Conservation (phyloP, 345 rosid species). For the Salix arbutifolia region DNA sequence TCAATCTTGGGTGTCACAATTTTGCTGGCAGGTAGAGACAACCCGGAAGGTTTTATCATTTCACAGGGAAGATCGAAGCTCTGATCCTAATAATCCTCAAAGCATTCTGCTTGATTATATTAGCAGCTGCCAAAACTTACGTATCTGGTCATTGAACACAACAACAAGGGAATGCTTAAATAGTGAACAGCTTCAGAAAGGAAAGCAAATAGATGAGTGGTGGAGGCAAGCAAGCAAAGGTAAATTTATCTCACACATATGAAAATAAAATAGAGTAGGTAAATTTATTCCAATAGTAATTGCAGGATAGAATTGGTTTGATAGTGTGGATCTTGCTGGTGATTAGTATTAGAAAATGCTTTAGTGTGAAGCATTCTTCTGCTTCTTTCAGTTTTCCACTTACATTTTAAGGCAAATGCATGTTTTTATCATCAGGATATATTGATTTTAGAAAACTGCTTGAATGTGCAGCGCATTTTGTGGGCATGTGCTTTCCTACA, state of each 20-base stretch:
- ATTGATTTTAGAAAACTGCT: neutral
- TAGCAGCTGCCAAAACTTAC: slow-evolving; percentile 92
- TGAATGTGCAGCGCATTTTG: neutral
- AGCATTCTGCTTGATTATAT: slow-evolving; percentile 93
- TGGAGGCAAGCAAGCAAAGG: slow-evolving; percentile 93
- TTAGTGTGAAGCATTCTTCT: neutral
- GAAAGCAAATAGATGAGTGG: slow-evolving; percentile 99
- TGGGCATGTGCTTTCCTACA: no score
- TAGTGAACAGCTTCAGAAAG: slow-evolving; percentile 86
- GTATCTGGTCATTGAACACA: slow-evolving; percentile 89
- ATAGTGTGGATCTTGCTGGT: neutral
- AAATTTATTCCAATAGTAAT: no score
- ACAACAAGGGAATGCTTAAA: slow-evolving; percentile 82
- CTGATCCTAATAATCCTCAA: slow-evolving; percentile 90
- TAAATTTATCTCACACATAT: slow-evolving; percentile 28
- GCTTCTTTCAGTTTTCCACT: neutral
- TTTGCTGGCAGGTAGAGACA: slow-evolving; percentile 72
- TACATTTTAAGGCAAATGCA: neutral
- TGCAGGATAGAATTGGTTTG: neutral
- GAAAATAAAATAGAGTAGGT: neutral
- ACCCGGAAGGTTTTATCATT: slow-evolving; percentile 82
- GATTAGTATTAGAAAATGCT: slow-evolving; percentile 3
- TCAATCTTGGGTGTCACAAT: slow-evolving; percentile 26
- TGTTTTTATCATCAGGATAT: slow-evolving; percentile 1
- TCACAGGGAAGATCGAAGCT: slow-evolving; percentile 85